Base-by-base conservation (phyloP, 1,284 basidiomycete species). In the Tetrapyrgos nigripes region DNA sequence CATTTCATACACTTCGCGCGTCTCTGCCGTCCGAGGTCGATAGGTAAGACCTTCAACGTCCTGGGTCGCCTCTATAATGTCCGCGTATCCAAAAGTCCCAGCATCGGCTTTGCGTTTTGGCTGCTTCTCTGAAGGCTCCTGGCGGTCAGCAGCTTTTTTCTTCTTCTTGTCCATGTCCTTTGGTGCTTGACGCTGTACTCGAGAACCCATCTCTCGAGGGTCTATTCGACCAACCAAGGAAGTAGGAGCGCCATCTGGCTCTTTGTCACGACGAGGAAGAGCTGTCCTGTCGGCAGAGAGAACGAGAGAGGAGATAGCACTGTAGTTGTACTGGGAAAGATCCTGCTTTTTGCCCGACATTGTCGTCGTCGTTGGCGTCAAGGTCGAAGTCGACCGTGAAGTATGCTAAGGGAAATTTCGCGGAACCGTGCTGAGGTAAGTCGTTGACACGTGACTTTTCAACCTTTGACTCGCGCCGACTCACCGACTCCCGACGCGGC, bases 111-210 rank as follows among this genome's bases (percentile, higher is more conserved):
- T 82, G 61, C 86, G 88, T 19, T 82, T 68, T 3, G 77, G 70
- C 53, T 82, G 79, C 64, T 84, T 84, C 69, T 91, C 88, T 4
- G 80, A 73, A 5, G 75, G 40, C 21, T 60, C 73, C 62, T 82
- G 79, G 53, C 74, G 78, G 48, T 86, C 85, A 0, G 78, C 76
- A 2, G 87, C 88, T 72, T 90, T 93, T 70, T 91, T 92, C 83
- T 96, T 96, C 84, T 95, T 97, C 86, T 97, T 97, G 55, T 96
- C 93, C n/a, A 97, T 70, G 70, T 98, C 94, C 71, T 96, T 96
- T 37, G 96, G 93, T 0, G 85, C 86, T 65, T 94, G 87, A 33
- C 94, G 85, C 62, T 88, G 80, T 28, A 93, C 94, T 23, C 95
- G 88, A 46, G 94, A 94, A 49, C 97, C 97, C 97, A 99, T 99